Conservation (phyloP, 306 rosid genomes). For the Cicer chorassanicum region DNA sequence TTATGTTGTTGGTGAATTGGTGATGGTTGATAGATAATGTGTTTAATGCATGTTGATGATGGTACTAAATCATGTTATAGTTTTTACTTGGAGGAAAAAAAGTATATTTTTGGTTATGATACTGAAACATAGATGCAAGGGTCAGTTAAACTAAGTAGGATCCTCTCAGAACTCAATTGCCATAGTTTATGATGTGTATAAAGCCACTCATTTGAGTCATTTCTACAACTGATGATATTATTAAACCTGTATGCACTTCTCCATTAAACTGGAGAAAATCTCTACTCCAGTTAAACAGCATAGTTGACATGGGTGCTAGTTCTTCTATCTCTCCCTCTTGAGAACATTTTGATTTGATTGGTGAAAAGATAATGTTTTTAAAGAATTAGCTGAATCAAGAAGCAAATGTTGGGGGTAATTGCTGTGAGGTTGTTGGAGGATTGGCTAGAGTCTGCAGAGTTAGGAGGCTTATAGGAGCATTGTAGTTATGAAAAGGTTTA, state of each 20-base stretch:
- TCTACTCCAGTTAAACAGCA: neutral
- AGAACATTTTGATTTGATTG: slow-evolving; percentile 23
- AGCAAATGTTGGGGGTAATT: slow-evolving; percentile 17
- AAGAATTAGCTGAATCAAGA: slow-evolving; percentile 28
- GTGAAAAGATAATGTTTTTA: neutral
- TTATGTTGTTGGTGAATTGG: neutral
- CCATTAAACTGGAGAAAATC: neutral
- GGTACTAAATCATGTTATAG: neutral
- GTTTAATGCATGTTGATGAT: neutral
- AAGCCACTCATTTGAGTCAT: neutral
- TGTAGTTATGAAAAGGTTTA: neutral
- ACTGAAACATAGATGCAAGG: neutral
- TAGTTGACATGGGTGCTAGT: neutral
- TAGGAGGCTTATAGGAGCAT: neutral
- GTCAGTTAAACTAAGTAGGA: neutral
- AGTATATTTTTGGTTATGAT: neutral
- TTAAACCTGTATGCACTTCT: neutral
- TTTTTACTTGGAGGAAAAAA: neutral
- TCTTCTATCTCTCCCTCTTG: neutral
- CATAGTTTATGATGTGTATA: neutral
- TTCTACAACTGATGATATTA: neutral
- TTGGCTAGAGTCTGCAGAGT: slow-evolving; percentile 13
- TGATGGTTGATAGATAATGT: slow-evolving; percentile 1
- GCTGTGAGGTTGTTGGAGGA: slow-evolving; percentile 29
- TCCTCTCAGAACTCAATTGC: neutral